A percentile compares a stretch with the other conserved stretches of the same genome.
phyloP scores from a whole-genome alignment of 257 asterid genomes.

The Primulina huaijiensis region DNA sequence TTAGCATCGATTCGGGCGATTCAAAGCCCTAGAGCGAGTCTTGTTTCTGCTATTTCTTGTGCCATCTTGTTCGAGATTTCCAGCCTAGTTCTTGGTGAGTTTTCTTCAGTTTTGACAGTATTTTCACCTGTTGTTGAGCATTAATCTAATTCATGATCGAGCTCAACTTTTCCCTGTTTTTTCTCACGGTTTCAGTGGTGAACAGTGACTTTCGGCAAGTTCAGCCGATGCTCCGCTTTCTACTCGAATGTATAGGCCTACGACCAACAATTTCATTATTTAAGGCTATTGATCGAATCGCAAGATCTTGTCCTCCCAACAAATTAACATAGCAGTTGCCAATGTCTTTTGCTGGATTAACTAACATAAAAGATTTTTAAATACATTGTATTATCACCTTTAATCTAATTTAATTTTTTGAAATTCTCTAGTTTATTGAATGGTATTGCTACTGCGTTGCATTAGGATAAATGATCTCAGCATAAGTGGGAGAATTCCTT shows the following conservation, averaged over 20 bases:
- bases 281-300: constrained; percentile 27
- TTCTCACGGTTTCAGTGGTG: too few species aligned
- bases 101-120: too few species aligned
- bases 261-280: constrained; percentile 24
- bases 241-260: background rate
- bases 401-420: constrained; percentile 2
- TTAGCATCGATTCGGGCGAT: too few species aligned
- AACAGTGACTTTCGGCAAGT: too few species aligned
- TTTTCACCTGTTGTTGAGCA: too few species aligned
- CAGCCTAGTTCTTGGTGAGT: too few species aligned
- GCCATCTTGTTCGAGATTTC: too few species aligned
- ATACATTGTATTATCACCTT: constrained; percentile 27
- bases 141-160: too few species aligned
- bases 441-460: constrained; percentile 30
- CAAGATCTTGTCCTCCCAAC: constrained; percentile 92
- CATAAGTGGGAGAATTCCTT: constrained; percentile 68
- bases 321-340: constrained; percentile 63
- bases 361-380: constrained; percentile 71
- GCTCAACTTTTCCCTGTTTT: too few species aligned
- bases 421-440: constrained; percentile 20
- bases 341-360: constrained; percentile 50
- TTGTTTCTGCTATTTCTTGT: too few species aligned
- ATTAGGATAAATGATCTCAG: constrained; percentile 83
- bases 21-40: too few species aligned
- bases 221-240: too few species aligned